Conservation (phyloP, 2,329 filamentous ascomycete genomes). For the Fusarium sacchari region DNA sequence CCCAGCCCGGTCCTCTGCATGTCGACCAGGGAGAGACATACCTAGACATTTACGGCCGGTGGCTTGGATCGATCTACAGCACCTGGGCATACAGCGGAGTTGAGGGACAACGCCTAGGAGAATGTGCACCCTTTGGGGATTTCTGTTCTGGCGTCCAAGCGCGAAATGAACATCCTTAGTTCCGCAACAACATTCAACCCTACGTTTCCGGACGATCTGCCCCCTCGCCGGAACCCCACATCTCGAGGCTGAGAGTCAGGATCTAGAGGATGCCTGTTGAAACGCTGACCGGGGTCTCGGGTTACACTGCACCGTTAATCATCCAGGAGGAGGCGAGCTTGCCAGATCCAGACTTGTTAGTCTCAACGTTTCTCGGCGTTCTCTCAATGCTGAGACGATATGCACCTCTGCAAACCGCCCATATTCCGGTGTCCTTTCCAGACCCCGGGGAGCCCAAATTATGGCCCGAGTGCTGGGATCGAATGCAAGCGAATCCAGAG, state of each 20-base stretch:
- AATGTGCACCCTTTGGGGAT: constrained; percentile 7
- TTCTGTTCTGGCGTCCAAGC: constrained; percentile 4
- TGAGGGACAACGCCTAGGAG: constrained; percentile 19
- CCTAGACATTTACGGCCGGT: constrained; percentile 13
- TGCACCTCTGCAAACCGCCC: constrained; percentile 10
- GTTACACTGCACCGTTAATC: constrained; percentile 27
- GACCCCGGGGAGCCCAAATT: constrained; percentile 13
- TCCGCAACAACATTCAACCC: background rate
- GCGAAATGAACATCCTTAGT: background rate
- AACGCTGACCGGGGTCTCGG: constrained; percentile 28
- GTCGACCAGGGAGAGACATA: constrained; percentile 24
- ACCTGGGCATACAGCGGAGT: constrained; percentile 4
- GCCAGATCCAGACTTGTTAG: constrained; percentile 14
- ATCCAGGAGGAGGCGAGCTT: constrained; percentile 11
- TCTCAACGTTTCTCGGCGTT: constrained; percentile 11
- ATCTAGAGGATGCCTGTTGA: constrained; percentile 14
- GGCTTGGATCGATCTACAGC: constrained; percentile 29
- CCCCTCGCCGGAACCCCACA: constrained; percentile 16
- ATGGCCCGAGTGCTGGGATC: constrained; percentile 26
- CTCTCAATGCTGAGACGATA: constrained; percentile 16
- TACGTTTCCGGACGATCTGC: constrained; percentile 3
- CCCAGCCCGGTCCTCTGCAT: constrained; percentile 35
- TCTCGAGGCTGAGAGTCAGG: constrained; percentile 20
- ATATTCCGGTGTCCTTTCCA: constrained; percentile 12
- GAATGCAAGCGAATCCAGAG: constrained; percentile 37